Evolutionary conservation across 1,284 basidiomycete genomes (phyloP).

Genomic region (Sphaerobolus stellatus): DNA sequence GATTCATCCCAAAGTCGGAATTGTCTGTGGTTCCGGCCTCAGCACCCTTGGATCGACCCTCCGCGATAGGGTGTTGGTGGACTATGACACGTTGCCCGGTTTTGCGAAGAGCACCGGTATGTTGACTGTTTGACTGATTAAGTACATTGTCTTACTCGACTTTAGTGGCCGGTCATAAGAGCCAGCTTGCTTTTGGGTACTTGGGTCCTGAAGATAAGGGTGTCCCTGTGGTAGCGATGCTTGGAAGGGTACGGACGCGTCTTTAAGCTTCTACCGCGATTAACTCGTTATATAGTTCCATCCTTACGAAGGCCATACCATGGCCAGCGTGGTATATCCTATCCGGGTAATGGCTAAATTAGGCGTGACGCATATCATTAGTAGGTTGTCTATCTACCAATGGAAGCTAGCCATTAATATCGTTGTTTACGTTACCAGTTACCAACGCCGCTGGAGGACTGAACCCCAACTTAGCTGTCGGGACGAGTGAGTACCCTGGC

Average conservation of each 20-base stretch:
- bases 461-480: constrained; percentile 69
- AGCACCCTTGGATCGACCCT: constrained; percentile 62
- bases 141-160: neutral
- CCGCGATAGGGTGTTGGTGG: constrained; percentile 53
- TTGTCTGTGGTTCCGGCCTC: constrained; percentile 77
- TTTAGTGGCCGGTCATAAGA: constrained; percentile 72
- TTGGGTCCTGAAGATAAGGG: constrained; percentile 51
- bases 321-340: constrained; percentile 71
- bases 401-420: constrained; percentile 9
- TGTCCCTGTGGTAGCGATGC: constrained; percentile 80
- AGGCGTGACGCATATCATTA: constrained; percentile 72
- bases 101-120: constrained; percentile 74
- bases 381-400: constrained; percentile 40
- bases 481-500: constrained; percentile 60
- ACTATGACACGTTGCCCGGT: constrained; percentile 61
- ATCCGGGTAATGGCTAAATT: constrained; percentile 73
- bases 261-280: too few species aligned
- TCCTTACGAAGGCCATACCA: constrained; percentile 75
- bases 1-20: constrained; percentile 63
- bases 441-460: constrained; percentile 84
- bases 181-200: constrained; percentile 73
- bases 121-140: constrained; percentile 19
- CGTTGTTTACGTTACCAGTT: constrained; percentile 43
- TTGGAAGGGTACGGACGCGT: constrained; percentile 61
- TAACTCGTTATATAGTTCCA: too few species aligned